Base-by-base conservation (phyloP, 2,329 filamentous ascomycete species). In the Alternaria alternata region DNA sequence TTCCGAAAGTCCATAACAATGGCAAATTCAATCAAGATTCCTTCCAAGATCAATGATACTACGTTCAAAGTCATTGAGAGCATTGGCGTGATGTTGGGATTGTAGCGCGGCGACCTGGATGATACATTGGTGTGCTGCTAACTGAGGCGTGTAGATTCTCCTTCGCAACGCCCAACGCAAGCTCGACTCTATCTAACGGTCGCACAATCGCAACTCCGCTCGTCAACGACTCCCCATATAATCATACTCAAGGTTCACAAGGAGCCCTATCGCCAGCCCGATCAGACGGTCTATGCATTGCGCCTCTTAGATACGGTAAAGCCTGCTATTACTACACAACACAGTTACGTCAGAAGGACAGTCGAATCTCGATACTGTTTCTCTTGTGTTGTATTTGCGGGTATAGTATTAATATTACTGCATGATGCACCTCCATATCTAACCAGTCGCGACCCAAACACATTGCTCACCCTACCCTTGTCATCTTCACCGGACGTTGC, bases 11-110 rank as follows among this genome's bases (percentile, higher is more conserved):
- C 68, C 69, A 75, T 71, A 68, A 72, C 74, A 73, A 73, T 75
- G 74, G 72, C 72, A 72, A 71, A 69, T 67, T 71, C 69, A 72
- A 76, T 74, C 73, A 75, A 75, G 74, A 75, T 70, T 75, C 72
- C 69, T 75, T 67, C 69, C 72, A 74, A 68, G 72, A 75, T 76
- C 74, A 77, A 75, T 74, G 61, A 65, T 72, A 75, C 69, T 14
- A 74, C 65, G 71, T 75, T 75, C 74, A 75, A 75, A 67, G 48
- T 49, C 44, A 51, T 18, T 52, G 14, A n/a, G 43, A 22, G 51
- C 51, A 43, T 39, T 48, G 36, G 34, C 38, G 32, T 28, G 46
- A 57, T 59, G 51, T 59, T 20, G 34, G 36, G 30, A 24, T 39
- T 38, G 20, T 8, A 6, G 20, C 22, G 26, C 39, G 28, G 43